Base-by-base conservation (phyloP, 73 alveolate genomes). In the Paramecium biaurelia region DNA sequence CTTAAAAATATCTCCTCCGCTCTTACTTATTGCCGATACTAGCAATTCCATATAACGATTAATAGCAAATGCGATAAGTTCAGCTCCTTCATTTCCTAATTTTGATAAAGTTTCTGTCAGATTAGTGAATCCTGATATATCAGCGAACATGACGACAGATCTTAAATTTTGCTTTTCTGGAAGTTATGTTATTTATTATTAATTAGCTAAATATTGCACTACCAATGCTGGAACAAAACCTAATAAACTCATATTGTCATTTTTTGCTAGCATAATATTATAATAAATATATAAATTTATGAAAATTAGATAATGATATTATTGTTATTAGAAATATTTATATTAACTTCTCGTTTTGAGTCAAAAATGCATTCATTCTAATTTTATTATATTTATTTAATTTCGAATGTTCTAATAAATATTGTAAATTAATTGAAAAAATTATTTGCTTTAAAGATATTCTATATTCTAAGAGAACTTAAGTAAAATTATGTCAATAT, bases 1-100 rank as follows among this genome's bases (percentile, higher is more conserved):
- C 92, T 98, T 98, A 67, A 98, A 96, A 15, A 98, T 97, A 93
- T 98, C 99, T 26, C 99, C 99, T 5, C 99, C 99, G 93, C 95
- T 93, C 79, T 95, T 95, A n/a, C 97, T 97, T 34, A 96, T 93
- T 34, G 95, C 94, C 32, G 95, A 96, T 41, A 96, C 98, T 85
- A 97, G 92, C 67, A 96, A 95, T 93, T 98, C 99, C 98, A 98
- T 97, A 86, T 96, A 97, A 49, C 99, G 92, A 93, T 96, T 97
- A 45, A 96, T 93, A 20, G 98, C 96, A 92, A 96, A 96, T 9
- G 99, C 98, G 63, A 97, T 93, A 74, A 96, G 95, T 85, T 96
- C 99, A 56, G 96, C 95, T 4, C 99, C 99, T 74, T 97, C 95
- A 23, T 95, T 88, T 9, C 99, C 99, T 96, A 96, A 93, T 92